These are phyloP conservation scores for Pythium guiyangense DNA, from an alignment of 352 stramenopile species.

Conservation along the genomic window DNA sequence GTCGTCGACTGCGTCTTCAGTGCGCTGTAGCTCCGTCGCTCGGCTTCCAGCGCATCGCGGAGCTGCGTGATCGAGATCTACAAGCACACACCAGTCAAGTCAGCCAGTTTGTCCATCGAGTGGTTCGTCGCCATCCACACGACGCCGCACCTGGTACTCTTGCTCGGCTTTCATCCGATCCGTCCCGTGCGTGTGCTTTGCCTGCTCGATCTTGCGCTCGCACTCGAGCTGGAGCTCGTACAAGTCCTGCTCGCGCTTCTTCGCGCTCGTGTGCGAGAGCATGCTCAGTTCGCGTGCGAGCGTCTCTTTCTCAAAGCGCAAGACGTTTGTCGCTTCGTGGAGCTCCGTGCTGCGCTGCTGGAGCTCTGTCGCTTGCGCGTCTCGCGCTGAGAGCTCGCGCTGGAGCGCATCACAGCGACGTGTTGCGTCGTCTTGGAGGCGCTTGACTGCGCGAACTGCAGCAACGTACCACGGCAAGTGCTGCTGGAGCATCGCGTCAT, in stretches of 20 bases:
- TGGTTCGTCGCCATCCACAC: not conserved
- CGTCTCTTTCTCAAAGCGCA: constrained; percentile 72
- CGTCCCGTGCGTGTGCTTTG: constrained; percentile 41
- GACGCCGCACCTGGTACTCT: constrained; percentile 36
- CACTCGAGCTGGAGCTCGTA: constrained; percentile 41
- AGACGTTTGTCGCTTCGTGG: constrained; percentile 44
- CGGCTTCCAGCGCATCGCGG: constrained; percentile 27
- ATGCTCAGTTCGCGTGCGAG: constrained; percentile 50
- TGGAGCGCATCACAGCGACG: constrained; percentile 16
- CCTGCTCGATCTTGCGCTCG: constrained; percentile 48
- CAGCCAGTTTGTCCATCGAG: not conserved
- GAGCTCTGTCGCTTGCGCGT: constrained; percentile 22
- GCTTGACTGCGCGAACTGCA: constrained; percentile 28
- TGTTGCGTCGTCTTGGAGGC: constrained; percentile 24
- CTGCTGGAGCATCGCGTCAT: constrained; percentile 1
- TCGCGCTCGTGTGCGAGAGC: constrained; percentile 40
- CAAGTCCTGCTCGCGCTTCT: constrained; percentile 50
- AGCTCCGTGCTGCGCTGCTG: constrained; percentile 27
- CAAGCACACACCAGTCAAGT: not conserved
- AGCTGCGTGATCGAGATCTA: constrained; percentile 35
- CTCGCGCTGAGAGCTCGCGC: constrained; percentile 20
- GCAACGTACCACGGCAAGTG: constrained; percentile 61
- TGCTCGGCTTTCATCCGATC: constrained; percentile 48
- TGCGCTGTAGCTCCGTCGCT: constrained; percentile 27
- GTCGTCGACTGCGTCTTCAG: constrained; percentile 37